Percentiles rank a stretch among this genome's conserved stretches.
phyloP scores from a whole-genome alignment of 2,329 filamentous ascomycete genomes.

The Cladophialophora yegresii region DNA sequence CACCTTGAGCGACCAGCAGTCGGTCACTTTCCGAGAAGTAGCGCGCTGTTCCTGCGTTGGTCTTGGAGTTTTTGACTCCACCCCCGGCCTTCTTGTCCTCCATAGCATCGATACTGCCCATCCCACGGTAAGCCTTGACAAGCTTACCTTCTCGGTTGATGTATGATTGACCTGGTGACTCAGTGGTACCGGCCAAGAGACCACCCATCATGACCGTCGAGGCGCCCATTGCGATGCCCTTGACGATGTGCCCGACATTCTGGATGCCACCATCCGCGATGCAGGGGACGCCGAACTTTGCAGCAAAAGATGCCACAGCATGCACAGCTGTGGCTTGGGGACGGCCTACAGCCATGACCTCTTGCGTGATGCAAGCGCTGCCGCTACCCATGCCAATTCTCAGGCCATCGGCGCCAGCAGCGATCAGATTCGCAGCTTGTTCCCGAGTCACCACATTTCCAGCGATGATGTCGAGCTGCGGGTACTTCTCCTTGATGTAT shows the following conservation, averaged over 20 bases:
- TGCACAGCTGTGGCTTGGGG: conserved; percentile 93
- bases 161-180: conserved; percentile 95
- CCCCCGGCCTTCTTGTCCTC: conserved; percentile 96
- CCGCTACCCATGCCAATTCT: conserved; percentile 99
- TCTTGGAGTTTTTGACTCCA: conserved; percentile 64
- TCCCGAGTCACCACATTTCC: conserved; percentile 98
- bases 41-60: conserved; percentile 89
- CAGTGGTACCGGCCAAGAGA: conserved; percentile 92
- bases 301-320: conserved; percentile 85
- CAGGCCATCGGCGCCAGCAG: conserved; percentile 90
- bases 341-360: conserved; percentile 98
- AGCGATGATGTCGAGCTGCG: conserved; percentile 87
- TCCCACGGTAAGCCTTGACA: conserved; percentile 98
- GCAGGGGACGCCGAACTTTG: conserved; percentile 91
- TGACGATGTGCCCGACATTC: conserved; percentile 98
- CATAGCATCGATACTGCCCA: conserved; percentile 99
- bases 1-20: conserved; percentile 93
- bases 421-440: conserved; percentile 89
- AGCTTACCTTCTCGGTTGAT: conserved; percentile 96
- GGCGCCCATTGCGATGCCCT: conserved; percentile 91
- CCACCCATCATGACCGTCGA: conserved; percentile 99
- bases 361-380: conserved; percentile 97
- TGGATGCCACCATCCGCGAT: conserved; percentile 98
- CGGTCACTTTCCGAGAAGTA: conserved; percentile 98
- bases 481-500: conserved; percentile 86